Percentiles rank a stretch among this genome's conserved stretches.
phyloP scores from a whole-genome alignment of 768 basidiomycete genomes.

The Podaxis mareebaensis region DNA sequence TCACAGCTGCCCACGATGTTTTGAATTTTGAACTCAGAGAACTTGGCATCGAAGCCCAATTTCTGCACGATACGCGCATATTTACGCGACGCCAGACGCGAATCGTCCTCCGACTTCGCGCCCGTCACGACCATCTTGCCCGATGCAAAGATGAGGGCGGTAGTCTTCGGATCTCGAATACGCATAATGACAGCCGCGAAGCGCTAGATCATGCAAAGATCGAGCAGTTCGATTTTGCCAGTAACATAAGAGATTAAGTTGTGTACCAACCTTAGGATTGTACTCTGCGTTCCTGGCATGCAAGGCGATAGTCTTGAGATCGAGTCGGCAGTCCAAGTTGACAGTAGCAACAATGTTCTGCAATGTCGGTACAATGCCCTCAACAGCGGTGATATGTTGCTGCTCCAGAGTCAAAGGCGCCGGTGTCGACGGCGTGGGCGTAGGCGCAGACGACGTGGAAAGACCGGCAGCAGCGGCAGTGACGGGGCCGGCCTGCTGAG shows the following conservation, averaged over 20 bases:
- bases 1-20: conserved; percentile 99
- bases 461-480: conserved; percentile 54
- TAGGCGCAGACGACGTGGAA: conserved; percentile 50
- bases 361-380: conserved; percentile 97
- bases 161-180: conserved; percentile 99
- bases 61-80: conserved; percentile 99
- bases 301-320: conserved; percentile 97
- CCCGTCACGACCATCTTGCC: conserved; percentile 99
- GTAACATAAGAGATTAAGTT: conserved; percentile 39
- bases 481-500: conserved; percentile 28
- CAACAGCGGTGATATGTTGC: conserved; percentile 94
- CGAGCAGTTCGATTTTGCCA: conserved; percentile 62
- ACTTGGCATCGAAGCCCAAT: conserved; percentile 98
- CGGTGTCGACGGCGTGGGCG: conserved; percentile 65
- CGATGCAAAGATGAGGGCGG: conserved; percentile 97
- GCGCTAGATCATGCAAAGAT: conserved; percentile 75
- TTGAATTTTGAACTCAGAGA: conserved; percentile 99
- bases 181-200: conserved; percentile 99
- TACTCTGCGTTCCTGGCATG: conserved; percentile 99
- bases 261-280: conserved; percentile 95
- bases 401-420: conserved; percentile 82
- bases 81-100: conserved; percentile 94
- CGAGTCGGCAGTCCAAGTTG: conserved; percentile 94
- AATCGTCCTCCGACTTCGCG: conserved; percentile 98
- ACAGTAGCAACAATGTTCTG: conserved; percentile 99